These are phyloP conservation scores for Fusarium nodosum DNA, from an alignment of 2,329 filamentous ascomycete species.

Conservation along the genomic window DNA sequence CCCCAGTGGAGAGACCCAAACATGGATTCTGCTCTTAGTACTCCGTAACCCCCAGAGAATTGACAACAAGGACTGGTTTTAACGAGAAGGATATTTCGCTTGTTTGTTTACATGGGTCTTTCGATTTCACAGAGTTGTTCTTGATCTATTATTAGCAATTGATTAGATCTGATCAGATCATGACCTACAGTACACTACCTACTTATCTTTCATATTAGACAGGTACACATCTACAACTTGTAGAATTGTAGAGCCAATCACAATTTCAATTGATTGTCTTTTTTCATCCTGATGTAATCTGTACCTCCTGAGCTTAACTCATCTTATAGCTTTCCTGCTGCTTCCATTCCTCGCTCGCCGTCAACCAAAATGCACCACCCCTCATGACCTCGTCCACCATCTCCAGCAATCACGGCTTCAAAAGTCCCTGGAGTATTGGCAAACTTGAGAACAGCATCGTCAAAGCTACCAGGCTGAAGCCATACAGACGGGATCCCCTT, in stretches of 20 bases:
- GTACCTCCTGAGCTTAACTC: background rate
- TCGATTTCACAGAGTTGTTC: background rate
- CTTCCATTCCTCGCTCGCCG: constrained; percentile 74
- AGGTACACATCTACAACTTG: background rate
- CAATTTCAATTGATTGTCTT: background rate
- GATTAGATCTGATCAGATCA: background rate
- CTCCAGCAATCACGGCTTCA: constrained; percentile 75
- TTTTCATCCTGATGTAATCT: background rate
- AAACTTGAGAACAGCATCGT: constrained; percentile 79
- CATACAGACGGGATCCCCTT: constrained; percentile 82
- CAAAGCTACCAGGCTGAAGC: constrained; percentile 91
- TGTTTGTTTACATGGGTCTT: background rate
- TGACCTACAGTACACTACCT: background rate
- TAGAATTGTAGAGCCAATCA: background rate
- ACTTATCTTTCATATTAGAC: background rate
- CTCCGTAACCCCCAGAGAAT: background rate
- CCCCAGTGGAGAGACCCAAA: constrained; percentile 42
- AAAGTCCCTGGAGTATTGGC: constrained; percentile 74
- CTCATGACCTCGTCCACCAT: constrained; percentile 75
- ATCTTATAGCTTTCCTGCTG: constrained; percentile 65
- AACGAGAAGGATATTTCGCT: background rate
- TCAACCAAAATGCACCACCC: constrained; percentile 93
- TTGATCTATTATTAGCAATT: constrained; percentile 5
- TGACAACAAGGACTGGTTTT: constrained; percentile 6
- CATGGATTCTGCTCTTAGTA: constrained; percentile 12